Percentiles rank a stretch among this genome's conserved stretches.
Conservation (phyloP, 2,329 filamentous ascomycete species). For the Trichoderma arundinaceum region DNA sequence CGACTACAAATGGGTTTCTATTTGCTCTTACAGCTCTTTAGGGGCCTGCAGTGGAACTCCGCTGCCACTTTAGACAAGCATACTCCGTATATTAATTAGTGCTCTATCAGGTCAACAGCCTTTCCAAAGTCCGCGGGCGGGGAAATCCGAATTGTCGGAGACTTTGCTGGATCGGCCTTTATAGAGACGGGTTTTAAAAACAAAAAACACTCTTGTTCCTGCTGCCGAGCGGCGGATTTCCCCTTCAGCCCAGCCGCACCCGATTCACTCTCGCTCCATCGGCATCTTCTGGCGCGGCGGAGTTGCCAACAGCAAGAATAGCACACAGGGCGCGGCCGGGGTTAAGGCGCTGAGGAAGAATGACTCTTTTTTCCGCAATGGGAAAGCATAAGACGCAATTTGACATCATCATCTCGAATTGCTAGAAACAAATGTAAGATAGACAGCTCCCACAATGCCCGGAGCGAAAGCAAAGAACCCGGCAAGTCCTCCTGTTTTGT, state of each 20-base stretch:
- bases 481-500: slow-evolving; percentile 18
- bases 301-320: slow-evolving; percentile 6
- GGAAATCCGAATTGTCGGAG: slow-evolving; percentile 12
- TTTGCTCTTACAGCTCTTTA: slow-evolving; percentile 1
- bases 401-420: not conserved
- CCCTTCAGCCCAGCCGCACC: not conserved
- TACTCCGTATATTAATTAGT: not conserved
- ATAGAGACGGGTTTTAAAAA: not conserved
- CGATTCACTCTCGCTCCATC: slow-evolving; percentile 1
- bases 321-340: not conserved
- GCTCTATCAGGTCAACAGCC: not conserved
- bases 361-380: not conserved
- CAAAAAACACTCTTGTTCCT: not conserved
- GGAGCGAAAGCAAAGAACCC: not conserved
- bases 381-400: not conserved
- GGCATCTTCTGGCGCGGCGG: slow-evolving; percentile 8
- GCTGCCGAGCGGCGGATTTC: slow-evolving; percentile 16
- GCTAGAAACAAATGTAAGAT: slow-evolving; percentile 6
- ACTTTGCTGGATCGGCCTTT: not conserved
- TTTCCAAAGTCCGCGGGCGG: slow-evolving; percentile 28
- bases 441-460: not conserved
- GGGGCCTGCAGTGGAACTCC: slow-evolving; percentile 14
- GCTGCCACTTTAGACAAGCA: slow-evolving; percentile 9
- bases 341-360: not conserved
- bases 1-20: not conserved